Percentiles rank a stretch among this genome's conserved stretches.
phyloP scores from a whole-genome alignment of 2,329 filamentous ascomycete species.

The Exophiala sp. region DNA sequence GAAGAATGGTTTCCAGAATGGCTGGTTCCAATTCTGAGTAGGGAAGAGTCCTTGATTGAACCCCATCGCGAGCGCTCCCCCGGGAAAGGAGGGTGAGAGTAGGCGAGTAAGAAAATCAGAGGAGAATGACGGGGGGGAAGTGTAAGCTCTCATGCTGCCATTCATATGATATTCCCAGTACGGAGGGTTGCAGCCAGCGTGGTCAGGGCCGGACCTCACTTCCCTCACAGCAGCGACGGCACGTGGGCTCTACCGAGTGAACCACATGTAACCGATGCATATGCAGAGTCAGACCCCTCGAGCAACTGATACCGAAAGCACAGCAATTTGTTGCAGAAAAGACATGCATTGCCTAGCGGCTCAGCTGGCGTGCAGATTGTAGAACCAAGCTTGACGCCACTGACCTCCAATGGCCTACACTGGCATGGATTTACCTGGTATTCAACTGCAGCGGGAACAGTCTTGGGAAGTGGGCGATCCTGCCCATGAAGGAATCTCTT shows the following conservation, averaged over 20 bases:
- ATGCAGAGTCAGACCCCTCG: not conserved
- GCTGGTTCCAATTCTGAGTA: not conserved
- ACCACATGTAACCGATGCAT: not conserved
- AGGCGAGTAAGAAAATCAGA: not conserved
- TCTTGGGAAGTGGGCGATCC: too few relatives aligned
- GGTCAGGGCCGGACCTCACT: not conserved
- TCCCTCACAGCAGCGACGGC: not conserved
- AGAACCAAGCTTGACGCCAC: not conserved
- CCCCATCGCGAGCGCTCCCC: too few relatives aligned
- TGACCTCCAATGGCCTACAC: not conserved
- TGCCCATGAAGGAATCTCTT: too few relatives aligned
- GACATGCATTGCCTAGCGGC: not conserved
- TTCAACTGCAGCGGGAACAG: too few relatives aligned
- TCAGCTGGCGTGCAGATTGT: not conserved
- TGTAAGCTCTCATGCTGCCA: not conserved
- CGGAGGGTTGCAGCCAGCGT: not conserved
- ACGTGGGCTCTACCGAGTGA: not conserved
- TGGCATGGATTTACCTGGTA: not conserved
- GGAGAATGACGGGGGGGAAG: not conserved
- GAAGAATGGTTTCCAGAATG: slow-evolving; percentile 2
- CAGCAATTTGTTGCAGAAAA: not conserved
- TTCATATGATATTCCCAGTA: too few relatives aligned
- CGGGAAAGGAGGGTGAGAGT: not conserved
- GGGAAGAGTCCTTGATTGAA: too few relatives aligned
- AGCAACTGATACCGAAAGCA: not conserved